Evolutionary conservation across 805 yeast genomes (phyloP).

Genomic region (Tetrapisispora iriomotensis): DNA sequence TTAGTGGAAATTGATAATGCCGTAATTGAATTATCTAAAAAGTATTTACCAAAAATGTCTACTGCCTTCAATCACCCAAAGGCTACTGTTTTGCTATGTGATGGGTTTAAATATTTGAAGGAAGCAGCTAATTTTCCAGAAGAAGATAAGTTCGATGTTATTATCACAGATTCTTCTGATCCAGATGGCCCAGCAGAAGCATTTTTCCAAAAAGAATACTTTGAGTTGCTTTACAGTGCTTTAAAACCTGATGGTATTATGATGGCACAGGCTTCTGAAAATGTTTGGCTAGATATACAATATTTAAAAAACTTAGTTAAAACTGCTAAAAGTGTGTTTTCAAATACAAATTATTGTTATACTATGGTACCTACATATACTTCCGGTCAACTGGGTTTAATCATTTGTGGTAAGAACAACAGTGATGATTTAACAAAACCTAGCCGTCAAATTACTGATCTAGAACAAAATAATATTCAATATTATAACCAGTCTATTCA

Average conservation of each 20-base stretch:
- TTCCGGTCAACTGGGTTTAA: constrained; percentile 75
- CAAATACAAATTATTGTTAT: constrained; percentile 55
- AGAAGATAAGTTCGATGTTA: constrained; percentile 57
- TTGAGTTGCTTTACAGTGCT: constrained; percentile 54
- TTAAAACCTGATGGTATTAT: constrained; percentile 56
- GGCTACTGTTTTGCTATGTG: constrained; percentile 59
- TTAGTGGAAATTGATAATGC: constrained; percentile 85
- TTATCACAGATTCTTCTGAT: constrained; percentile 86
- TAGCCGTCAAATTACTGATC: constrained; percentile 35
- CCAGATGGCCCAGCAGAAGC: constrained; percentile 95
- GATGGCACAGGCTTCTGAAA: constrained; percentile 71
- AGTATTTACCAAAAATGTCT: constrained; percentile 73
- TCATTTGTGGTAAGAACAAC: constrained; percentile 56
- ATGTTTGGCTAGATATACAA: constrained; percentile 60
- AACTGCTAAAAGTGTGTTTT: constrained; percentile 47
- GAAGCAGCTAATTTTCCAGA: constrained; percentile 24
- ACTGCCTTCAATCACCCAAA: constrained; percentile 53
- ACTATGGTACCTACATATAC: constrained; percentile 84
- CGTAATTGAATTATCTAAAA: constrained; percentile 61
- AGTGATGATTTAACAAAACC: constrained; percentile 41
- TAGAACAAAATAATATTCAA: constrained; percentile 42
- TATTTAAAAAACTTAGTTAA: constrained; percentile 39
- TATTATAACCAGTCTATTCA: constrained; percentile 65
- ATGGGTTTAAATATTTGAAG: constrained; percentile 73
- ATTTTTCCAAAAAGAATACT: constrained; percentile 71